Percentiles rank a stretch among this genome's conserved stretches.
phyloP scores from a whole-genome alignment of 495 filamentous ascomycete species.

The Aspergillus steynii region DNA sequence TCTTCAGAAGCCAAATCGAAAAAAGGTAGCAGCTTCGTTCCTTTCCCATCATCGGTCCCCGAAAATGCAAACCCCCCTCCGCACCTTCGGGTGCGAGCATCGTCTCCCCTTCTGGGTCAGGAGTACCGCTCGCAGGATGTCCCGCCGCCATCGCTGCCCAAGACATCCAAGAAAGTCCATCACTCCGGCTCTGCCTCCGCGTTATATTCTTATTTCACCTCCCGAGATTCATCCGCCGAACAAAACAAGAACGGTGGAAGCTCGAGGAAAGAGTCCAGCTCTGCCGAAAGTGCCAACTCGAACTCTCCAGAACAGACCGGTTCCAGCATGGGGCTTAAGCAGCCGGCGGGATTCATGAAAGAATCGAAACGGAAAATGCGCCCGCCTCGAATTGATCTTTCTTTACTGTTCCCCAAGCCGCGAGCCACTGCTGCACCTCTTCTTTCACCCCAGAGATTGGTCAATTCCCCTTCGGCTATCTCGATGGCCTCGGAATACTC shows the following conservation, averaged over 20 bases:
- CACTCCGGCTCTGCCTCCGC: constrained; percentile 39
- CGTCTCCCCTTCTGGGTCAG: constrained; percentile 44
- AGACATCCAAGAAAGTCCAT: constrained; percentile 35
- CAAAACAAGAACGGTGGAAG: constrained; percentile 4
- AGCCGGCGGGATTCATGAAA: constrained; percentile 26
- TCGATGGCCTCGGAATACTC: constrained; percentile 36
- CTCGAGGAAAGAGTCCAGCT: constrained; percentile 6
- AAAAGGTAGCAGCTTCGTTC: constrained; percentile 24
- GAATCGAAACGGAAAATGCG: constrained; percentile 45
- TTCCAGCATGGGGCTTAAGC: constrained; percentile 29
- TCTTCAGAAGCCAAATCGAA: constrained; percentile 29
- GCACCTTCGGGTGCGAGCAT: constrained; percentile 44
- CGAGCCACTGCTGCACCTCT: constrained; percentile 32
- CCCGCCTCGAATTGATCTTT: constrained; percentile 46
- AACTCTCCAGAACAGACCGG: constrained; percentile 11
- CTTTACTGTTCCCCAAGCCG: constrained; percentile 49
- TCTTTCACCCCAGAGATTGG: constrained; percentile 48
- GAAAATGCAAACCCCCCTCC: constrained; percentile 25
- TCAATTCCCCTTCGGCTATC: constrained; percentile 44
- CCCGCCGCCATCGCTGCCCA: constrained; percentile 25
- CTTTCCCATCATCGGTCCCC: constrained; percentile 26
- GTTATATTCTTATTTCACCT: constrained; percentile 39
- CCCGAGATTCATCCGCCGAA: constrained; percentile 29
- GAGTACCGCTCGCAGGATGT: constrained; percentile 33
- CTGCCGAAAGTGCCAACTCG: constrained; percentile 1